These are phyloP conservation scores for Pelargonium nanum DNA, from an alignment of 345 rosid species.

Conservation along the genomic window DNA sequence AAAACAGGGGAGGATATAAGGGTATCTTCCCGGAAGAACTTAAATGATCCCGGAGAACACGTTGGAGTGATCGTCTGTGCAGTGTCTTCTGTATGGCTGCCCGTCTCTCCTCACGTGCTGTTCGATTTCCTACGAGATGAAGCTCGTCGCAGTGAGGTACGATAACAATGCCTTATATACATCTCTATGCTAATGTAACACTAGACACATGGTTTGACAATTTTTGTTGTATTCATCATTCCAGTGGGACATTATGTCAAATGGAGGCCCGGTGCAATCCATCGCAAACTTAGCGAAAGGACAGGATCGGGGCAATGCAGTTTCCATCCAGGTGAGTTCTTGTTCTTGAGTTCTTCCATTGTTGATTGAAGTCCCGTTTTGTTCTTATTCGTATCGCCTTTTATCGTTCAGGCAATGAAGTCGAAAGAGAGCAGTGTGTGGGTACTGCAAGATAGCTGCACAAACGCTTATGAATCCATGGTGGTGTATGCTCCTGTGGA, in stretches of 20 bases:
- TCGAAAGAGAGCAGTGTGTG: constrained; percentile 61
- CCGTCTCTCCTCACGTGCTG: constrained; percentile 55
- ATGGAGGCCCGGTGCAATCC: constrained; percentile 55
- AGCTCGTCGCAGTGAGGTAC: constrained; percentile 66
- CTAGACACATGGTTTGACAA: background rate
- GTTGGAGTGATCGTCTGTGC: constrained; percentile 79
- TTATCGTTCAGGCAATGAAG: constrained; percentile 51
- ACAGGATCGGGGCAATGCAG: constrained; percentile 91
- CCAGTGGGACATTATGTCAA: constrained; percentile 86
- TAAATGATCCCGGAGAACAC: constrained; percentile 94
- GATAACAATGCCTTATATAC: background rate
- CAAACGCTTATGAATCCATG: constrained; percentile 74
- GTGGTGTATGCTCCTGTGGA: constrained; percentile 84
- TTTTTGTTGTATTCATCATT: constrained; percentile 11
- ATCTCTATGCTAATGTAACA: too few relatives aligned
- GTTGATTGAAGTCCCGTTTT: background rate
- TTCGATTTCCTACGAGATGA: constrained; percentile 89
- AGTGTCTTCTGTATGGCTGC: constrained; percentile 79
- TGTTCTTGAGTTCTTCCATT: background rate
- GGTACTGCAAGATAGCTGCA: constrained; percentile 82
- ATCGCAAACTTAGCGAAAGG: constrained; percentile 82
- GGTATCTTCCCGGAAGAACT: constrained; percentile 84
- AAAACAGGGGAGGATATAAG: constrained; percentile 91
- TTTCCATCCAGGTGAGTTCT: constrained; percentile 52
- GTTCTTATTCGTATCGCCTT: too few relatives aligned